phyloP scores from a whole-genome alignment of 2,329 filamentous ascomycete species.

The Scedosporium dehoogii region DNA sequence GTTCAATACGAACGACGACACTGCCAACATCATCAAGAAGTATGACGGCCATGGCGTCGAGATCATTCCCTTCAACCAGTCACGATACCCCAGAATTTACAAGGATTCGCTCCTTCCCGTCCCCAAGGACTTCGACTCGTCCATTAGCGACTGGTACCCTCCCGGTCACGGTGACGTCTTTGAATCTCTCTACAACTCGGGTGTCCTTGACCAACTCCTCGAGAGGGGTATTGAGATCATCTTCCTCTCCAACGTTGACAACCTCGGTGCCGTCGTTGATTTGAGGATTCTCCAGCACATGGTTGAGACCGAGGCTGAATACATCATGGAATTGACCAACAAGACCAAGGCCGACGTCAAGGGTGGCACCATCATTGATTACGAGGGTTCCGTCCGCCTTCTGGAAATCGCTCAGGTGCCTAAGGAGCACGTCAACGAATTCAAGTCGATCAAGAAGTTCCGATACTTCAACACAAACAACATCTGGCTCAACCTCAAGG shows the following conservation, averaged over 20 bases:
- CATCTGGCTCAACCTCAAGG: slow-evolving; percentile 98
- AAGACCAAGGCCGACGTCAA: slow-evolving; percentile 99
- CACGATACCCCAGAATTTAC: slow-evolving; percentile 91
- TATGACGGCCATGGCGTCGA: slow-evolving; percentile 99
- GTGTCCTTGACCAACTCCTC: slow-evolving; percentile 91
- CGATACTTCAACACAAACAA: slow-evolving; percentile 99
- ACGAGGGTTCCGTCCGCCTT: slow-evolving; percentile 91
- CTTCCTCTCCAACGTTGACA: slow-evolving; percentile 98
- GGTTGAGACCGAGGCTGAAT: slow-evolving; percentile 93
- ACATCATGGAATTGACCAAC: slow-evolving; percentile 99
- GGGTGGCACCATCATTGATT: slow-evolving; percentile 99
- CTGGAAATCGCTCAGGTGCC: slow-evolving; percentile 98
- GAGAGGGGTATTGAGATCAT: slow-evolving; percentile 93
- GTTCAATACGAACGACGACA: slow-evolving; percentile 99
- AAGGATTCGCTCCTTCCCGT: slow-evolving; percentile 97
- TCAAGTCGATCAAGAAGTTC: slow-evolving; percentile 99
- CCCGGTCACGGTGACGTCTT: slow-evolving; percentile 99
- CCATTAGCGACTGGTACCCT: slow-evolving; percentile 96
- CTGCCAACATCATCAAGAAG: slow-evolving; percentile 99
- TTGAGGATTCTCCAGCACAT: slow-evolving; percentile 98
- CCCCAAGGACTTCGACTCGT: slow-evolving; percentile 77
- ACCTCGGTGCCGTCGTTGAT: slow-evolving; percentile 94
- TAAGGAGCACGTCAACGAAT: slow-evolving; percentile 99
- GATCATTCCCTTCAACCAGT: slow-evolving; percentile 99
- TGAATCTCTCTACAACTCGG: slow-evolving; percentile 98